Conservation (phyloP, 2,329 filamentous ascomycete genomes). For the Ceratocystiopsis sp. region DNA sequence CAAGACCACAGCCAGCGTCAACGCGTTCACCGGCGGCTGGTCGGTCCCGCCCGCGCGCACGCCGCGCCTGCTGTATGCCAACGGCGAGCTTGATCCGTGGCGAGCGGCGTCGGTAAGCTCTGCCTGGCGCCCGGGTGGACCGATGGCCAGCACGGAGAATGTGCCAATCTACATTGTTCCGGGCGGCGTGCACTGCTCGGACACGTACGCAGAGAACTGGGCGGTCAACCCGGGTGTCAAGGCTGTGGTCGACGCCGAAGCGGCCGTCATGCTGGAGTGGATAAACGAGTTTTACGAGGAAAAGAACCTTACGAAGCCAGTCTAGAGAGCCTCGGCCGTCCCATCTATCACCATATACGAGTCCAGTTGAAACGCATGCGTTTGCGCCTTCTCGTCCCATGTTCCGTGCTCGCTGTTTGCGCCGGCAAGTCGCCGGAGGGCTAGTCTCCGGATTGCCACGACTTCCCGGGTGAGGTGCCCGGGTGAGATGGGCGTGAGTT, state of each 20-base stretch:
- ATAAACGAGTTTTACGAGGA: slow-evolving; percentile 29
- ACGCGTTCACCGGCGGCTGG: slow-evolving; percentile 24
- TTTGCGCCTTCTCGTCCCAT: background rate
- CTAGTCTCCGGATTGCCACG: too few species aligned
- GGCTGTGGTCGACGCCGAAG: slow-evolving; percentile 30
- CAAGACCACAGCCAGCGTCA: slow-evolving; percentile 17
- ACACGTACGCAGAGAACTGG: slow-evolving; percentile 27
- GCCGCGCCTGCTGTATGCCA: slow-evolving; percentile 22
- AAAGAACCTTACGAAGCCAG: slow-evolving; percentile 11
- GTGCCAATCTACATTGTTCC: slow-evolving; percentile 18
- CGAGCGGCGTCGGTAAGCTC: slow-evolving; percentile 21
- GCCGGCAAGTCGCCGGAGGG: too few species aligned
- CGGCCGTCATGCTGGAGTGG: slow-evolving; percentile 34
- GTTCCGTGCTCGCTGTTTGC: background rate
- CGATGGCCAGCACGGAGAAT: slow-evolving; percentile 16
- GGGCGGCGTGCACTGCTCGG: slow-evolving; percentile 22
- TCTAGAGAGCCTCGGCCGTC: background rate
- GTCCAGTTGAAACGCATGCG: too few species aligned
- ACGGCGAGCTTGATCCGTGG: slow-evolving; percentile 25
- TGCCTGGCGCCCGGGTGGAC: slow-evolving; percentile 21
- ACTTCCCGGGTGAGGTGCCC: too few species aligned
- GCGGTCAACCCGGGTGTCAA: slow-evolving; percentile 30
- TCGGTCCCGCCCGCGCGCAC: slow-evolving; percentile 11
- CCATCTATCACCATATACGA: too few species aligned
- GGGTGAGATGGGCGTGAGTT: too few species aligned